Base-by-base conservation (phyloP, 1,284 basidiomycete species). In the Inonotus hispidus region DNA sequence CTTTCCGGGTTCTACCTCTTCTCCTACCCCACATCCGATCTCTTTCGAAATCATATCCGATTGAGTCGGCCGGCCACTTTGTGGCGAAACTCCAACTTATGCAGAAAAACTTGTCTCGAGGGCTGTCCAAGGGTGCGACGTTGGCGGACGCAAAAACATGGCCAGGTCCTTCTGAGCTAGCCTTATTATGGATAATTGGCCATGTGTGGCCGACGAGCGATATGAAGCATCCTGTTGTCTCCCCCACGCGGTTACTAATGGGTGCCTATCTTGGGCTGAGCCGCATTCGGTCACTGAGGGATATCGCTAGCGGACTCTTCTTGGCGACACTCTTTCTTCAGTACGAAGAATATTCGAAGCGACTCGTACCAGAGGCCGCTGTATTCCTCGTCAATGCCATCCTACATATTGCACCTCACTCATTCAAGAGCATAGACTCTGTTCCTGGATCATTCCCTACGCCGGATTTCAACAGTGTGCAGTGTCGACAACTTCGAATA, bases 131-230 rank as follows among this genome's bases (percentile, higher is more conserved):
- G n/a, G 93, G 92, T 0, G 77, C 92, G 0, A 77, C 84, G 13
- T 77, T 83, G 23, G 73, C 73, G 0, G 77, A 83, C 2, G 80
- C 92, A 1, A 90, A 85, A 73, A 98, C 94, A 0, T 97, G 93
- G 87, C 97, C 97, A 1, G 87, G 88, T 3, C 72, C 87, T 1
- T 77, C 93, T 2, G 97, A 99, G 71, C 79, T 99, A 38, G 79
- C 83, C 0, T 76, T 99, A 7, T 78, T 99, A 25, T 85, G 95
- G 35, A 73, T 95, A 39, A 82, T 92, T 56, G 93, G 93, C 2
- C 74, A 82, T 3, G 77, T 93, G 21, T 99, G 95, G 95, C 91
- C 95, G 1, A 95, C 95, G 0, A 96, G 93, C 71, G 97, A 99
- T 75, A 84, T 95, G 73, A 90, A 88, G 60, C 95, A 99, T 72